Conservation (phyloP, 768 basidiomycete genomes). For the Tulasnella sp. region DNA sequence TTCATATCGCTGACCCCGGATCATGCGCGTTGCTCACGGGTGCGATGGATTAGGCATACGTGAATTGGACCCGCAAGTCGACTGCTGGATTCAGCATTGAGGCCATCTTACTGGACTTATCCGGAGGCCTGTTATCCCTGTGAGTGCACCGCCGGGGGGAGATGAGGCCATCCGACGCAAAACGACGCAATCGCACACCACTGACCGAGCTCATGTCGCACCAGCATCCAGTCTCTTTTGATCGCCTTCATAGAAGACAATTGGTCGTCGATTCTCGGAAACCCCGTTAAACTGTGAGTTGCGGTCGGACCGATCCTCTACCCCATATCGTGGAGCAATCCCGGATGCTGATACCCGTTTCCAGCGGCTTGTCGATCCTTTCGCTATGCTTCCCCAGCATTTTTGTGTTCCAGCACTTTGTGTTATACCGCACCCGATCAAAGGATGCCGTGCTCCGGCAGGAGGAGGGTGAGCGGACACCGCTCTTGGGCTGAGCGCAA, state of each 20-base stretch:
- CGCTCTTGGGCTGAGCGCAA: too few species aligned
- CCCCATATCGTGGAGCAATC: background rate
- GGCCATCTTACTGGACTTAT: conserved; percentile 29
- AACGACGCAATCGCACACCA: background rate
- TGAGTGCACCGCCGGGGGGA: too few species aligned
- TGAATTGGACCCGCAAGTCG: conserved; percentile 28
- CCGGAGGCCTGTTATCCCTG: conserved; percentile 24
- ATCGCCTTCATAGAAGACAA: conserved; percentile 23
- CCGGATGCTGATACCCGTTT: background rate
- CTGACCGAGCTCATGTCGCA: background rate
- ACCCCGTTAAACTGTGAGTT: conserved; percentile 18
- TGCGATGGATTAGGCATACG: conserved; percentile 16
- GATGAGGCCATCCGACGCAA: too few species aligned
- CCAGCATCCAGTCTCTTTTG: conserved; percentile 23
- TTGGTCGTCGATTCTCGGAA: conserved; percentile 23
- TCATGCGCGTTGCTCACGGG: background rate
- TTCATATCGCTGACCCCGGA: background rate
- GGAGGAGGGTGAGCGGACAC: too few species aligned
- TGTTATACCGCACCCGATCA: too few species aligned
- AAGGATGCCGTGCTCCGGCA: too few species aligned
- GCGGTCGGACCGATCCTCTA: background rate
- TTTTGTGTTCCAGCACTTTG: conserved; percentile 27
- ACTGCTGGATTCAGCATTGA: conserved; percentile 25
- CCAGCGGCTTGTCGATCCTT: conserved; percentile 23
- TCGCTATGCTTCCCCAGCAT: conserved; percentile 25